Percentiles rank a stretch among this genome's conserved stretches.
phyloP scores from a whole-genome alignment of 371 early-diverging fungal genomes.

The Rhizomucor miehei region DNA sequence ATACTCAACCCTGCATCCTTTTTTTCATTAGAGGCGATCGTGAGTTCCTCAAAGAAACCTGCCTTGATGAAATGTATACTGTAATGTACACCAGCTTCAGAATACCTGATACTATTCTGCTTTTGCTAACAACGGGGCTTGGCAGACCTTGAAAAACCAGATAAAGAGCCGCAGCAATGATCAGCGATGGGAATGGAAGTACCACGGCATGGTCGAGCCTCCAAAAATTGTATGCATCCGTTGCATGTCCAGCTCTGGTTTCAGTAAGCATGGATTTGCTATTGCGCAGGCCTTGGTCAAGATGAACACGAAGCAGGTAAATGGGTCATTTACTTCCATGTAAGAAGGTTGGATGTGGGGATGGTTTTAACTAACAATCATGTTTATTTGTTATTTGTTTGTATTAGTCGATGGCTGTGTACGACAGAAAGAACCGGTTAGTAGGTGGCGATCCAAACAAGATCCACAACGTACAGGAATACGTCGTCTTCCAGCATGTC shows the following conservation, averaged over 20 bases:
- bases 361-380: background rate
- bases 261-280: constrained; percentile 49
- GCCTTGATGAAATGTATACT: constrained; percentile 58
- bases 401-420: constrained; percentile 57
- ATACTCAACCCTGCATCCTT: background rate
- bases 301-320: constrained; percentile 67
- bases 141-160: constrained; percentile 61
- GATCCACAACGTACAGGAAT: constrained; percentile 60
- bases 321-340: background rate
- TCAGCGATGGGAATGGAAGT: constrained; percentile 63
- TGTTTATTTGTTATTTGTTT: background rate
- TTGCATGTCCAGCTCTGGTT: constrained; percentile 40
- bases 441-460: constrained; percentile 59
- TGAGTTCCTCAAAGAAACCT: constrained; percentile 54
- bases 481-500: constrained; percentile 70
- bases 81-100: background rate
- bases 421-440: constrained; percentile 55
- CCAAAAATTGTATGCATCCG: constrained; percentile 68
- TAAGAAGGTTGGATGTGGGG: background rate
- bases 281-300: constrained; percentile 69
- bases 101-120: no score
- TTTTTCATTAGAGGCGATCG: constrained; percentile 53
- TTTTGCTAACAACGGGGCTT: background rate
- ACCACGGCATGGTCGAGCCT: constrained; percentile 54
- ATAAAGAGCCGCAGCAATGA: constrained; percentile 57